phyloP scores from a whole-genome alignment of 768 basidiomycete genomes.

The Tricholoma matsutake region DNA sequence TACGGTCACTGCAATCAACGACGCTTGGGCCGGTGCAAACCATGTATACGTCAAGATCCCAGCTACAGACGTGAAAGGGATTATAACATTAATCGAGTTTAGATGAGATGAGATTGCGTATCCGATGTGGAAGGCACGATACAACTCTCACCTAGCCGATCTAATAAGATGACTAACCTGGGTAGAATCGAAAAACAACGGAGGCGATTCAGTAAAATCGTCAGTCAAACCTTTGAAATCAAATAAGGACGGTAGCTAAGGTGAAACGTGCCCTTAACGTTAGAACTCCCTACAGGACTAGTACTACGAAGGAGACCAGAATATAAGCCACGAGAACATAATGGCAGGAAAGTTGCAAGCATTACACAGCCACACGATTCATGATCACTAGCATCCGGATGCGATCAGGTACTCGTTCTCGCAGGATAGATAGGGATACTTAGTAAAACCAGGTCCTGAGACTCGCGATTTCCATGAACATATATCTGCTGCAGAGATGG shows the following conservation, averaged over 20 bases:
- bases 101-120: background rate
- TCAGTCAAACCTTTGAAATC: no score
- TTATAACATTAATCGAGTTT: slow-evolving; percentile 60
- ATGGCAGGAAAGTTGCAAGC: no score
- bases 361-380: no score
- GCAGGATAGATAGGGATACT: background rate
- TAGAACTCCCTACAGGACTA: no score
- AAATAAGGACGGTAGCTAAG: no score
- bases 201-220: slow-evolving; percentile 45
- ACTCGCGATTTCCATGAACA: background rate
- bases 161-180: slow-evolving; percentile 50
- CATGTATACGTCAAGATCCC: slow-evolving; percentile 64
- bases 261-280: no score
- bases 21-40: slow-evolving; percentile 46
- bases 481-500: background rate
- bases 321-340: no score
- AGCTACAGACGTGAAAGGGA: slow-evolving; percentile 54
- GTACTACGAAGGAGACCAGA: no score
- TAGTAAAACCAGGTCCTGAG: background rate
- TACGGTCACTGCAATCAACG: slow-evolving; percentile 51
- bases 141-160: slow-evolving; percentile 44
- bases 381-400: background rate
- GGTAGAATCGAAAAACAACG: slow-evolving; percentile 58
- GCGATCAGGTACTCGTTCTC: background rate
- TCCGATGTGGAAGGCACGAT: background rate